Evolutionary conservation across 192 early-diverging fungal species (phyloP).

Genomic region (Podila horticola): DNA sequence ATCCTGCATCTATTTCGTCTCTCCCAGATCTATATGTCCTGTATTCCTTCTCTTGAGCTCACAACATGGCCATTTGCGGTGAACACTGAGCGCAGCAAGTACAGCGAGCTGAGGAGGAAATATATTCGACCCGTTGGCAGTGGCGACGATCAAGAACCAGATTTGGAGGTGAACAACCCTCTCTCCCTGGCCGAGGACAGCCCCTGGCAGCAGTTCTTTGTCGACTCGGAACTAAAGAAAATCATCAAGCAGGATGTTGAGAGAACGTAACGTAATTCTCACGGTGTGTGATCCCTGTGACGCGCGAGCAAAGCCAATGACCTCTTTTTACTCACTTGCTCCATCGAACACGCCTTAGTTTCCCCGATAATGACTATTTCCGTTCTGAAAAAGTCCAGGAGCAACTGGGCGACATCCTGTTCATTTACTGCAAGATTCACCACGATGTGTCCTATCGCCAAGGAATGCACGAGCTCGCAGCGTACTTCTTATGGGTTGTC

Average conservation of each 20-base stretch:
- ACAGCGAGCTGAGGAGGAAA: conserved; percentile 70
- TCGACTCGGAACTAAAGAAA: conserved; percentile 84
- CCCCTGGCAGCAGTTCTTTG: conserved; percentile 94
- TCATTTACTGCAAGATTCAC: conserved; percentile 93
- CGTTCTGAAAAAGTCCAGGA: conserved; percentile 69
- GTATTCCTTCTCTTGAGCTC: conserved; percentile 60
- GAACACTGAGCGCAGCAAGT: conserved; percentile 72
- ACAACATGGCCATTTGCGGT: conserved; percentile 70
- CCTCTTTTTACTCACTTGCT: neutral
- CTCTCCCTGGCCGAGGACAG: conserved; percentile 89
- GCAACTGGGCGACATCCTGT: conserved; percentile 82
- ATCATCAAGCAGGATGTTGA: conserved; percentile 93
- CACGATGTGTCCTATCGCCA: conserved; percentile 92
- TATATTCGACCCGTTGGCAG: conserved; percentile 66
- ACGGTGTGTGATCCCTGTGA: neutral
- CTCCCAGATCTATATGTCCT: conserved; percentile 60
- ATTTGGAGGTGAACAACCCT: conserved; percentile 85
- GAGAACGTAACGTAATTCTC: conserved; percentile 72
- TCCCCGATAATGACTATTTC: conserved; percentile 91
- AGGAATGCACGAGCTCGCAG: conserved; percentile 97
- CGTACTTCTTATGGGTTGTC: conserved; percentile 83
- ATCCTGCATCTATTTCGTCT: neutral
- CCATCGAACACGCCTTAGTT: conserved; percentile 56
- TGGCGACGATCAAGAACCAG: conserved; percentile 57
- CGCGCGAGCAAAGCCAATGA: neutral